Conservation (phyloP, 176 grass and related monocot species). For the Pharus latifolius region DNA sequence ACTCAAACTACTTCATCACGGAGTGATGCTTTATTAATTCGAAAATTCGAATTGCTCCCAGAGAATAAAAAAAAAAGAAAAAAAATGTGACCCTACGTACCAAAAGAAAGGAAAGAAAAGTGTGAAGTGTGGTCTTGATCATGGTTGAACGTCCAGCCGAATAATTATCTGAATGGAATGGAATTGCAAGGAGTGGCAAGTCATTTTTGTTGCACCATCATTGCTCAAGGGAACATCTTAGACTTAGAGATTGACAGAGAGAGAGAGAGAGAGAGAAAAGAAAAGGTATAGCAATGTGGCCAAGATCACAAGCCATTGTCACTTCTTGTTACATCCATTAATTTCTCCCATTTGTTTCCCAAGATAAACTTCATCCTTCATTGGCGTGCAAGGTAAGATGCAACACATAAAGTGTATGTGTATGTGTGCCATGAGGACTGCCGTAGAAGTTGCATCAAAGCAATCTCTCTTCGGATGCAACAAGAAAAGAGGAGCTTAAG, state of each 20-base stretch:
- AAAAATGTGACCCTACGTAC: not conserved
- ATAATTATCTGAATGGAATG: constrained; percentile 2
- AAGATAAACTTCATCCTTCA: constrained; percentile 6
- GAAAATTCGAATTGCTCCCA: not conserved
- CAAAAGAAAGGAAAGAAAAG: no score
- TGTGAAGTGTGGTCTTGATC: not conserved
- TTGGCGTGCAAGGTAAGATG: constrained; percentile 27
- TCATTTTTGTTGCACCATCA: constrained; percentile 5
- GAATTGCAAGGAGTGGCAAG: not conserved
- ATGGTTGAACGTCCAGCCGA: not conserved
- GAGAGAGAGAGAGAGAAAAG: not conserved
- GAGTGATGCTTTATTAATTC: no score
- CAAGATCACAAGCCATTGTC: constrained; percentile 5
- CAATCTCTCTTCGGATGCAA: not conserved
- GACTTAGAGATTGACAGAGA: not conserved
- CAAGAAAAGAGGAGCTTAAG: not conserved
- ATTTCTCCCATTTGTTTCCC: not conserved
- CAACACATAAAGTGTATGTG: not conserved
- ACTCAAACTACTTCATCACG: no score
- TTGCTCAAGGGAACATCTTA: not conserved
- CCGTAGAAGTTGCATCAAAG: constrained; percentile 9
- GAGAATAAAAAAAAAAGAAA: not conserved
- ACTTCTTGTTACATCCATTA: not conserved
- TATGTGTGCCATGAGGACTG: not conserved
- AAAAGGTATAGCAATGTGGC: not conserved